Percentiles rank a stretch among this genome's conserved stretches.
Conservation (phyloP, 1,284 basidiomycete genomes). For the Naganishia liquefaciens region DNA sequence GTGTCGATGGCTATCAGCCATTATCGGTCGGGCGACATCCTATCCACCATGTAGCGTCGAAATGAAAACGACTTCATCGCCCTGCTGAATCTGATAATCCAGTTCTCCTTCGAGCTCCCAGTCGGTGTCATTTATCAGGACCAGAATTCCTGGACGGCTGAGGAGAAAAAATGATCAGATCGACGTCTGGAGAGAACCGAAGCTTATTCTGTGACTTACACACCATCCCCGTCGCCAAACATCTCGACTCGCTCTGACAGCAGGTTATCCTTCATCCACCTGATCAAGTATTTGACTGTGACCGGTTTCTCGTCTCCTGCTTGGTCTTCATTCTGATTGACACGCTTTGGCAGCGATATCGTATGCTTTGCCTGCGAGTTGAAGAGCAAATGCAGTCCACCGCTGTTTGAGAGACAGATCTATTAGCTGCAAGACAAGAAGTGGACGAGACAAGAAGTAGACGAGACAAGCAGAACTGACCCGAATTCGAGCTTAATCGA, state of each 20-base stretch:
- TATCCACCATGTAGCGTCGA: constrained; percentile 91
- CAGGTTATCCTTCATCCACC: constrained; percentile 73
- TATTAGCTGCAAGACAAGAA: not conserved
- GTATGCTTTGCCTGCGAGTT: constrained; percentile 65
- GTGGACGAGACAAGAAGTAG: not conserved
- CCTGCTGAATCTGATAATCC: constrained; percentile 73
- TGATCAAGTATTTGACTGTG: constrained; percentile 75
- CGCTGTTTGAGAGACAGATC: constrained; percentile 50
- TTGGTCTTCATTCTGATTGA: constrained; percentile 42
- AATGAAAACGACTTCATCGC: constrained; percentile 93
- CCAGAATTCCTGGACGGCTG: constrained; percentile 93
- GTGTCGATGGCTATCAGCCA: no score
- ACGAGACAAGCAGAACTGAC: not conserved
- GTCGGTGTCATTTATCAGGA: constrained; percentile 93
- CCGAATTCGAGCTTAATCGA: constrained; percentile 49
- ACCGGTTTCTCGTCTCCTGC: constrained; percentile 55
- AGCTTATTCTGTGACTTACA: constrained; percentile 62
- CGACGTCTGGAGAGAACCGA: not conserved
- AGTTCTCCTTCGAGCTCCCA: constrained; percentile 98
- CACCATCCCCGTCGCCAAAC: constrained; percentile 81
- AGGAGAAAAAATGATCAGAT: not conserved
- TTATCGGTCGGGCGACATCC: no score
- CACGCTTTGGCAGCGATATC: constrained; percentile 62
- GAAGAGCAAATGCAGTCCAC: constrained; percentile 81
- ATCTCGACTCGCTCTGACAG: constrained; percentile 83